A percentile compares a stretch with the other conserved stretches of the same genome.
These are phyloP conservation scores for Kregervanrija pseudodelftensis DNA, from an alignment of 805 yeast genomes.

Conservation along the genomic window DNA sequence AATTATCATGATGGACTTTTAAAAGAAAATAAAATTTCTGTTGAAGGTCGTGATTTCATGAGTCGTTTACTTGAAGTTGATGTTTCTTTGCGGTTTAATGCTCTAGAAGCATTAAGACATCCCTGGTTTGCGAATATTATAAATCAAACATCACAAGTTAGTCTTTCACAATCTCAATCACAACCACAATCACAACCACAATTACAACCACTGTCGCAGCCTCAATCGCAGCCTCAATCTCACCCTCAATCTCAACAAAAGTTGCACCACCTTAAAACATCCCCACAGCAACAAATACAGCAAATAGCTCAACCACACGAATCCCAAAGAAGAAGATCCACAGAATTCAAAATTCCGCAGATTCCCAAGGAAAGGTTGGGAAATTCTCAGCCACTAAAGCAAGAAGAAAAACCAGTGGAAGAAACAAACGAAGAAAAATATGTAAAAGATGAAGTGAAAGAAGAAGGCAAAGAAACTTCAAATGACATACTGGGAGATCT, in stretches of 20 bases:
- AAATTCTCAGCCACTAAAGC: slow-evolving; percentile 1
- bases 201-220: slow-evolving; percentile 8
- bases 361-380: slow-evolving; percentile 4
- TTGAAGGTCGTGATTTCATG: slow-evolving; percentile 67
- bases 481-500: neutral
- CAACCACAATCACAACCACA: slow-evolving; percentile 46
- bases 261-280: slow-evolving; percentile 4
- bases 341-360: slow-evolving; percentile 9
- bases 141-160: slow-evolving; percentile 33
- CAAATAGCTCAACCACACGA: neutral
- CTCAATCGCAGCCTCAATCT: neutral
- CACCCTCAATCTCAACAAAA: neutral
- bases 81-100: slow-evolving; percentile 66
- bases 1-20: slow-evolving; percentile 74
- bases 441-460: neutral
- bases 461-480: neutral
- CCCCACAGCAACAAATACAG: neutral
- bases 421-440: neutral
- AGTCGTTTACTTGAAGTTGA: slow-evolving; percentile 66
- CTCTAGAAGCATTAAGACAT: slow-evolving; percentile 67
- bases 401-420: neutral
- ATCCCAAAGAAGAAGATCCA: too few species aligned
- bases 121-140: slow-evolving; percentile 60
- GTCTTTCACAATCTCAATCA: slow-evolving; percentile 65
- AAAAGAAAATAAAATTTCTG: slow-evolving; percentile 51